A percentile compares a stretch with the other conserved stretches of the same genome.
Evolutionary conservation across 2,329 filamentous ascomycete species (phyloP).

Genomic region (Pseudopithomyces maydicus): DNA sequence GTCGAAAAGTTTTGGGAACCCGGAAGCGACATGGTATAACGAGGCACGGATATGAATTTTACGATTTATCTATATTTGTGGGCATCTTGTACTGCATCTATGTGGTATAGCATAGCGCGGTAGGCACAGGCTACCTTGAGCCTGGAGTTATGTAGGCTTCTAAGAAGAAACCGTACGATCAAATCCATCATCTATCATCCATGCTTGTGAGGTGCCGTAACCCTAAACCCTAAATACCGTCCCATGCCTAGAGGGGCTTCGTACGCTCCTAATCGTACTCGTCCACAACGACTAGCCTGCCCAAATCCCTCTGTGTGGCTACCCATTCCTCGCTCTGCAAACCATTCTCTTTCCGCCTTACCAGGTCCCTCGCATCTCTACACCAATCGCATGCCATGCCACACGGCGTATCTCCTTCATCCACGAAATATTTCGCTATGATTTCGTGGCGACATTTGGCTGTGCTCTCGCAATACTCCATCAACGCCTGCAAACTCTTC

Average conservation of each 20-base stretch:
- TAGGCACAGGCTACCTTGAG: not conserved
- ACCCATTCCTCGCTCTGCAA: conserved; percentile 57
- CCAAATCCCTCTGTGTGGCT: conserved; percentile 52
- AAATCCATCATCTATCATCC: not conserved
- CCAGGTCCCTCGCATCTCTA: conserved; percentile 50
- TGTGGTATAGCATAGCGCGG: not conserved
- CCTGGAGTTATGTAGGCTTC: not conserved
- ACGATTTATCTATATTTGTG: not conserved
- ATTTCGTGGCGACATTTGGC: conserved; percentile 70
- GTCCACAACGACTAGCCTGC: conserved; percentile 45
- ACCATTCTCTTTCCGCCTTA: conserved; percentile 49
- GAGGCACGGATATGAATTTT: not conserved
- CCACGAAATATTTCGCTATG: conserved; percentile 45
- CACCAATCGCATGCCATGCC: conserved; percentile 57
- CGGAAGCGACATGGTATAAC: not conserved
- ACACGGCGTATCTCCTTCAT: conserved; percentile 44
- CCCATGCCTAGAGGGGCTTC: not conserved
- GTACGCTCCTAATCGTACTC: conserved; percentile 36
- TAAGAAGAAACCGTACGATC: not conserved
- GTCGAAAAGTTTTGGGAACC: not conserved
- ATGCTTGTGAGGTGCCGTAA: not conserved
- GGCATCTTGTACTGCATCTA: not conserved
- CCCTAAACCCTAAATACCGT: not conserved
- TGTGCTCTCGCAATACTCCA: conserved; percentile 81
- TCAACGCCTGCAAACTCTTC: conserved; percentile 60